A percentile compares a stretch with the other conserved stretches of the same genome.
Conservation (phyloP, 148 eudicot species). For the Vaccinium corymbosum region DNA sequence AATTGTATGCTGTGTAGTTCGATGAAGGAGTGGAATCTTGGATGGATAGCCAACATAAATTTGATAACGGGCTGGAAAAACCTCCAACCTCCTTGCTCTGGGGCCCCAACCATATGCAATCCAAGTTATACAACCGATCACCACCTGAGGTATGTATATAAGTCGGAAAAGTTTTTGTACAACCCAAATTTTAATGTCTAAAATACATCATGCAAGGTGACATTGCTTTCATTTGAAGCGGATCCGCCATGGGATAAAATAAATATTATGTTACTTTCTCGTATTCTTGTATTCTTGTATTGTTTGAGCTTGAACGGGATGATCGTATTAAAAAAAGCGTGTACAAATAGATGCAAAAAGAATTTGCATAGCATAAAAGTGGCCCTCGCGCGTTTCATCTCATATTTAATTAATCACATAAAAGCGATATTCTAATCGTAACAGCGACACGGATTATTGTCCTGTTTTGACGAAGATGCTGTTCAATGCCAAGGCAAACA, state of each 20-base stretch:
- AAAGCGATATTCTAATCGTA: too few species aligned
- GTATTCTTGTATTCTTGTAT: neutral
- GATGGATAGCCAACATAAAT: constrained; percentile 22
- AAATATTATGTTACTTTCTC: neutral
- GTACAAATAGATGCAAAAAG: neutral
- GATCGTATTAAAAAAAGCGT: neutral
- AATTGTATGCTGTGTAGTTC: constrained; percentile 9
- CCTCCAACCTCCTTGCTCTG: constrained; percentile 25
- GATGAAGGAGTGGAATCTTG: neutral
- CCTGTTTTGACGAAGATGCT: too few species aligned
- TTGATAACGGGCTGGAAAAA: constrained; percentile 19
- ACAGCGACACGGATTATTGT: too few species aligned
- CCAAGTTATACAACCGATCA: constrained; percentile 26
- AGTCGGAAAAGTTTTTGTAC: too few species aligned
- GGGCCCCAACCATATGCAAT: constrained; percentile 26
- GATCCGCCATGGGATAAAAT: neutral
- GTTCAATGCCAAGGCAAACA: too few species aligned
- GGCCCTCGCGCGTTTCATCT: neutral
- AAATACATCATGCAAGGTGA: too few species aligned
- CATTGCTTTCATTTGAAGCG: neutral
- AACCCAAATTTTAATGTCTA: too few species aligned
- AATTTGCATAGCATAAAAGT: neutral
- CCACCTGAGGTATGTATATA: constrained; percentile 26
- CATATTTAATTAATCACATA: too few species aligned
- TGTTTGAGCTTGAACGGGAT: neutral